phyloP scores from a whole-genome alignment of 768 basidiomycete species.

The Leucosporidium creatinivorum region DNA sequence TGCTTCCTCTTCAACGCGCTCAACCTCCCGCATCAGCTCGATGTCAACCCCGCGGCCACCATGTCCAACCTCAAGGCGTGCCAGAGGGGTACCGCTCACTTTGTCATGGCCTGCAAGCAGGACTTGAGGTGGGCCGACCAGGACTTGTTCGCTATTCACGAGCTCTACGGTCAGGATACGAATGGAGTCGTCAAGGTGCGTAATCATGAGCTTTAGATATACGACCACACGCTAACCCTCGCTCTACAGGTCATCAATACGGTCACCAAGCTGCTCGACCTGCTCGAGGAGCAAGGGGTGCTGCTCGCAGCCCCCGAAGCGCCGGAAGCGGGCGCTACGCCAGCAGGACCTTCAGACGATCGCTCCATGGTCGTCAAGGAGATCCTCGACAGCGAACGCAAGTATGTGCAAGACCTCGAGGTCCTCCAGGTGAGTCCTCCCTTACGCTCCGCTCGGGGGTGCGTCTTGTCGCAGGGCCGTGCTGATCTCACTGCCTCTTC shows the following conservation, averaged over 20 bases:
- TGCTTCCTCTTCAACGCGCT: constrained; percentile 95
- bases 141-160: constrained; percentile 70
- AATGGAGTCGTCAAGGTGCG: constrained; percentile 86
- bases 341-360: constrained; percentile 27
- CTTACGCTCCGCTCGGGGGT: background rate
- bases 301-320: constrained; percentile 20
- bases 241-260: constrained; percentile 68
- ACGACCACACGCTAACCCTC: background rate
- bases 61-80: constrained; percentile 66
- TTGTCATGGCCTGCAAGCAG: constrained; percentile 76
- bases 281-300: constrained; percentile 57
- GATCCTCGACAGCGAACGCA: constrained; percentile 90
- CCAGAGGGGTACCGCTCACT: constrained; percentile 84
- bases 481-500: background rate
- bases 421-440: constrained; percentile 73
- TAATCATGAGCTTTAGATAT: background rate
- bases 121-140: constrained; percentile 42
- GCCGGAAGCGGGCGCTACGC: constrained; percentile 4
- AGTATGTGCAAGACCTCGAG: constrained; percentile 95
- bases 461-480: background rate
- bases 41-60: constrained; percentile 59
- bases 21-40: constrained; percentile 44
- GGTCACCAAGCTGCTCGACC: constrained; percentile 74
- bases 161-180: constrained; percentile 78
- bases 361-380: constrained; percentile 54